Percentiles rank a stretch among this genome's conserved stretches.
Conservation (phyloP, 116 monocot genomes). For the Posidonia oceanica region DNA sequence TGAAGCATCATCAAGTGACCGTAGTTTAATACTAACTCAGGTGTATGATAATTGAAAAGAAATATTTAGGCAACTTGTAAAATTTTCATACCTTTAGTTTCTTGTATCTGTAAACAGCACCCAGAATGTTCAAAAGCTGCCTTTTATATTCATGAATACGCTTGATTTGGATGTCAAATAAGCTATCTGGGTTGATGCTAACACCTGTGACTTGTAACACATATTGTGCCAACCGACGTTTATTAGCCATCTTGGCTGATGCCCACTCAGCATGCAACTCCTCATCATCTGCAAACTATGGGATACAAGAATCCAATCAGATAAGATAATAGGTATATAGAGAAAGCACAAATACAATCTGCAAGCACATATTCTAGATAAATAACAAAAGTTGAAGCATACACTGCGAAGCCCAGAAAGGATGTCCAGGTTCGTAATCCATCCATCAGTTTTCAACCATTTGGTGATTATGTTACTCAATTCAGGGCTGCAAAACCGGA, state of each 20-base stretch:
- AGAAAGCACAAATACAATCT: not conserved
- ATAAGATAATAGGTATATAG: not conserved
- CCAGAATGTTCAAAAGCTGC: slow-evolving; percentile 79
- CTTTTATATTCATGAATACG: slow-evolving; percentile 97
- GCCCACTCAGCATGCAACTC: slow-evolving; percentile 77
- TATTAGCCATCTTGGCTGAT: slow-evolving; percentile 67
- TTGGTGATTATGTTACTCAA: slow-evolving; percentile 74
- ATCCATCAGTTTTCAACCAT: slow-evolving; percentile 82
- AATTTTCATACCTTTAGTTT: slow-evolving; percentile 53
- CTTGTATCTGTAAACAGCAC: slow-evolving; percentile 82
- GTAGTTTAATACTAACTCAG: too few species aligned
- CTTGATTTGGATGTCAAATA: slow-evolving; percentile 92
- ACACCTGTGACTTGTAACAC: slow-evolving; percentile 63
- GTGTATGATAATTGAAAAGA: too few species aligned
- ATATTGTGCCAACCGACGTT: slow-evolving; percentile 58
- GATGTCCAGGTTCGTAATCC: slow-evolving; percentile 82
- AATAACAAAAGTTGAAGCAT: slow-evolving; percentile 5
- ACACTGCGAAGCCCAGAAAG: slow-evolving; percentile 72
- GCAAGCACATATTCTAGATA: not conserved
- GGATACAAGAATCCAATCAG: not conserved
- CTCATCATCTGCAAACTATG: slow-evolving; percentile 74
- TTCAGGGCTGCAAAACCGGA: slow-evolving; percentile 75
- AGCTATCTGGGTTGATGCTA: slow-evolving; percentile 50
- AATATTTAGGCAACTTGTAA: not conserved
- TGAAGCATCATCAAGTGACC: too few species aligned